These are phyloP conservation scores for Cercospora nicotianae DNA, from an alignment of 2,329 filamentous ascomycete species.

Conservation along the genomic window DNA sequence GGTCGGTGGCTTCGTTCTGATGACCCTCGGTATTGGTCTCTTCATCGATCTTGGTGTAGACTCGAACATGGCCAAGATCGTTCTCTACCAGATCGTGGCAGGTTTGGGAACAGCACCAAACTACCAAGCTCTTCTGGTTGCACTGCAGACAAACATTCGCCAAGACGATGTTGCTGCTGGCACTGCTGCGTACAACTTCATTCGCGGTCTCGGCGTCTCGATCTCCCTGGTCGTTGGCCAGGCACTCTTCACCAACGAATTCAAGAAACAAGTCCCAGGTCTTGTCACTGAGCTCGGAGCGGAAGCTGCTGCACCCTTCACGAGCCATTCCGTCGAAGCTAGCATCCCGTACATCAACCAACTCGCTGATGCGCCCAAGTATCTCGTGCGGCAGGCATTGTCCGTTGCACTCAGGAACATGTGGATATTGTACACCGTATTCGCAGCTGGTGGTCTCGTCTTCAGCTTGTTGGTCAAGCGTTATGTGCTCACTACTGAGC, in stretches of 20 bases:
- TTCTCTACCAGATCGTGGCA: neutral
- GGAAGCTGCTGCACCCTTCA: neutral
- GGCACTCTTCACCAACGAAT: neutral
- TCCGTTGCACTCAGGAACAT: neutral
- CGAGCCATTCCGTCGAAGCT: neutral
- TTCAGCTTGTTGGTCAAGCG: constrained; percentile 1
- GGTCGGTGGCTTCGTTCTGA: neutral
- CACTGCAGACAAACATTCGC: neutral
- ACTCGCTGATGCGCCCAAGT: neutral
- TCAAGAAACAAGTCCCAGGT: neutral
- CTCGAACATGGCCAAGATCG: neutral
- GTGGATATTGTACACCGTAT: neutral
- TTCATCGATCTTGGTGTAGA: neutral
- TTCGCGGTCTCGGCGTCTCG: neutral
- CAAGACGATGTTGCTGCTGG: neutral
- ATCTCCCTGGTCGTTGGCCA: neutral
- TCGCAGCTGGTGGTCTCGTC: neutral
- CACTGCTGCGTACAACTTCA: constrained; percentile 1
- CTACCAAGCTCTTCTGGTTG: neutral
- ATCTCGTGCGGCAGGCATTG: neutral
- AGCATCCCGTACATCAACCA: neutral
- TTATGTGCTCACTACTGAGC: neutral
- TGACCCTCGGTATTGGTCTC: neutral
- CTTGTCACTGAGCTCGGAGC: neutral
- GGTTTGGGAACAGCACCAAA: neutral